Conservation (phyloP, 805 yeast genomes). For the Scheffersomyces coipomensis region DNA sequence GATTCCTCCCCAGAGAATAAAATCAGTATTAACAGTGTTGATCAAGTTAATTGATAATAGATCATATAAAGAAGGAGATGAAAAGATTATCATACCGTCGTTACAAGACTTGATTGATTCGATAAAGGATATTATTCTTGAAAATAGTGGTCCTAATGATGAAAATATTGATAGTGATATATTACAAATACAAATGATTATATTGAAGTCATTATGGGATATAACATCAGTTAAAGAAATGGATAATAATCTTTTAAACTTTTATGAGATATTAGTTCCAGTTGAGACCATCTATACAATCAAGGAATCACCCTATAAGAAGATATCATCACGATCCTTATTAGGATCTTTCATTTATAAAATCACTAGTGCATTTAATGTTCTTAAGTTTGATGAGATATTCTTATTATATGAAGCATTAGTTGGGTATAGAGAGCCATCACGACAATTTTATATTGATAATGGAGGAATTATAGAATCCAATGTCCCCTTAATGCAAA, state of each 20-base stretch:
- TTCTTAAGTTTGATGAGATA: slow-evolving; percentile 38
- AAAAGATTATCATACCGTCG: slow-evolving; percentile 27
- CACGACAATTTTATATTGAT: slow-evolving; percentile 17
- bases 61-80: slow-evolving; percentile 17
- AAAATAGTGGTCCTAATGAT: slow-evolving; percentile 4
- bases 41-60: slow-evolving; percentile 40
- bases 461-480: slow-evolving; percentile 8
- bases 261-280: slow-evolving; percentile 1
- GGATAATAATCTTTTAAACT: slow-evolving; percentile 15
- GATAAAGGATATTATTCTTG: slow-evolving; percentile 11
- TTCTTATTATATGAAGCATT: slow-evolving; percentile 32
- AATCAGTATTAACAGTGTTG: slow-evolving; percentile 40
- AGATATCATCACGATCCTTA: slow-evolving; percentile 19
- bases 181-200: slow-evolving; percentile 22
- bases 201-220: slow-evolving; percentile 44
- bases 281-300: background rate
- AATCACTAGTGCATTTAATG: slow-evolving; percentile 28
- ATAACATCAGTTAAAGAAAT: slow-evolving; percentile 49
- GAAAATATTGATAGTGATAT: slow-evolving; percentile 13
- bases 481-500: background rate
- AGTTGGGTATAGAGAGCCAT: slow-evolving; percentile 28
- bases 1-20: slow-evolving; percentile 27
- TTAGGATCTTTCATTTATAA: slow-evolving; percentile 32
- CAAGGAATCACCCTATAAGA: background rate
- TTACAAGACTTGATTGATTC: slow-evolving; percentile 24